Evolutionary conservation across 2,329 filamentous ascomycete genomes (phyloP), one percentile per base, ranked within the genome.

Genomic region (Colletotrichum cereale): DNA sequence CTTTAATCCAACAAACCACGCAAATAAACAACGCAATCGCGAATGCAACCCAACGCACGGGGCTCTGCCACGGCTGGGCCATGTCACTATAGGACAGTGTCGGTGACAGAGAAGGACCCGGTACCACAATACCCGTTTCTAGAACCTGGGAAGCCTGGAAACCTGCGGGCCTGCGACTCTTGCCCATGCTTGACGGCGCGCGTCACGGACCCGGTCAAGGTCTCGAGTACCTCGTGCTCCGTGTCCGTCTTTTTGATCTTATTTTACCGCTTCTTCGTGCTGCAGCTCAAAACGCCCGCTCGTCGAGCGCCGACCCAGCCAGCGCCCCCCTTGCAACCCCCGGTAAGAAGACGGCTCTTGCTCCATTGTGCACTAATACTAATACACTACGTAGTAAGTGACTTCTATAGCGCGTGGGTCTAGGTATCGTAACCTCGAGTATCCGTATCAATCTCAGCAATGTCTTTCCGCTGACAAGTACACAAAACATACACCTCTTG

Each of bases 201-300:
- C 42, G 29, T 67, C 48, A 67, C 62, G 42, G 47, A 67, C 5
- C 34, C 57, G 29, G 62, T 38, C 44, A 16, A 66, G 58, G 64
- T 71, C 63, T 42, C 29, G 42, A 44, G 57, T 71, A 67, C 68
- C 40, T 57, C 24, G n/a, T 57, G 42, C 42, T 57, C 36, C n/a
- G 36, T 66, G 34, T 66, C 53, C 21, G 5, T 7, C 26, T 26
- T 50, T 63, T 62, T 16, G n/a, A 24, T 67, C 50, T 52, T 21
- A 21, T 44, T 44, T 14, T 71, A 71, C 68, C 68, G 68, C 68
- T 53, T 63, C 52, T 71, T 71, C 58, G 64, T 47, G 65, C 68
- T 71, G 65, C 68, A 68, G 64, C 57, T 63, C 58, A 71, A 68
- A 71, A 71, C 68, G 67, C 67, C 64, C 64, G 64, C 64, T 67